Evolutionary conservation across 305 asterid species (phyloP), one percentile per base, ranked within the genome.

Genomic region (Fraxinus ornus): DNA sequence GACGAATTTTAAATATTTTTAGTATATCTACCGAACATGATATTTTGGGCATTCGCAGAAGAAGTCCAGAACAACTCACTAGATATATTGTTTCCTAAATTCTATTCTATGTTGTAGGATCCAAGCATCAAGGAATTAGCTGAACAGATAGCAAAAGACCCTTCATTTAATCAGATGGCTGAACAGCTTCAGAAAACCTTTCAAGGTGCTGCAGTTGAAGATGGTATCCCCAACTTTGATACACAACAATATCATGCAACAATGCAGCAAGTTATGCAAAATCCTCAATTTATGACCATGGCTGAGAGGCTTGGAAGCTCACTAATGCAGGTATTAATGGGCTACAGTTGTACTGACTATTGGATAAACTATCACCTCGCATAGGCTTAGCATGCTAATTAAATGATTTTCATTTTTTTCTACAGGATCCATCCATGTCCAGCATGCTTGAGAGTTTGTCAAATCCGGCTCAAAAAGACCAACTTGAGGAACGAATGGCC

Each of bases 211-310:
- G 75, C 93, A 9, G 91, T 79, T 82, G 94, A 89, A 57, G 94
- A 90, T 44, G 91, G 89, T 73, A 78, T 91, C 75, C 99, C 99
- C 80, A 94, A 91, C 88, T 92, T 96, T 83, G 98, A 96, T 79
- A 87, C 97, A 28, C 97, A 93, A 76, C 98, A 94, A 85, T 96
- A 96, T 86, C 91, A 91, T 79, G 76, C 93, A n/a, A 92, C 98
- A 4, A 94, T 96, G 97, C 99, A 96, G 87, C 97, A 96, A 85
- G 99, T 96, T 80, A 96, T 96, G 98, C 98, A 96, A 87, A 96
- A 96, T 82, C 99, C 99, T 49, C 98, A 96, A 75, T 94, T 96
- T 83, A 89, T 94, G 97, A 89, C 89, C 82, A 96, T 96, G 98
- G 98, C 99, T 78, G 98, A 96, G 91, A 91, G 87, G 81, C 96